These are phyloP conservation scores for Kodamaea kakaduensis DNA, from an alignment of 805 yeast species.

Conservation along the genomic window DNA sequence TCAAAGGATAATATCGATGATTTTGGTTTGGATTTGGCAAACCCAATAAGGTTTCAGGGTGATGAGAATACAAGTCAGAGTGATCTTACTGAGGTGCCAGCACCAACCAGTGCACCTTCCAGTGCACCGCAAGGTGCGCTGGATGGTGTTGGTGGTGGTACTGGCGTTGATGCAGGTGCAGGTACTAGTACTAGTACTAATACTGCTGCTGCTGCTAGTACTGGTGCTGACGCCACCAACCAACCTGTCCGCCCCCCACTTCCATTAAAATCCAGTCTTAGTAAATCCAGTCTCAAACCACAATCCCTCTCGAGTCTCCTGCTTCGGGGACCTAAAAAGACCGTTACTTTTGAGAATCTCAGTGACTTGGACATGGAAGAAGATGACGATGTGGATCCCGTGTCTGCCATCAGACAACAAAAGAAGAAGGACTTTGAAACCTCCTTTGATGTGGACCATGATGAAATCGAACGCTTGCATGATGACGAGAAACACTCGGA, in stretches of 20 bases:
- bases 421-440: constrained; percentile 14
- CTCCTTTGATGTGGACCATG: constrained; percentile 20
- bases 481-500: constrained; percentile 33
- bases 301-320: too few species aligned
- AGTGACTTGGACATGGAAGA: constrained; percentile 22
- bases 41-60: constrained; percentile 10
- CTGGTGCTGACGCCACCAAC: constrained; percentile 2
- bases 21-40: constrained; percentile 5
- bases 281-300: neutral
- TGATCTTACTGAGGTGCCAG: too few species aligned
- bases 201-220: constrained; percentile 2
- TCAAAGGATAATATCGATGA: constrained; percentile 2
- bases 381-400: constrained; percentile 8
- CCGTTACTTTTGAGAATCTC: constrained; percentile 39
- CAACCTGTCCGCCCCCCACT: too few species aligned
- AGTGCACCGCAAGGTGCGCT: too few species aligned
- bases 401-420: constrained; percentile 14
- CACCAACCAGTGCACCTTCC: too few species aligned
- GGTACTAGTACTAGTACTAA: constrained; percentile 1
- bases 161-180: constrained; percentile 5
- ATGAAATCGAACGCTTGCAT: constrained; percentile 14
- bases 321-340: too few species aligned
- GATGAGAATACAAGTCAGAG: too few species aligned
- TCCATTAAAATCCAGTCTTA: constrained; percentile 4
- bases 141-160: too few species aligned